Conservation (phyloP, 345 rosid species). For the Isatis tinctoria region DNA sequence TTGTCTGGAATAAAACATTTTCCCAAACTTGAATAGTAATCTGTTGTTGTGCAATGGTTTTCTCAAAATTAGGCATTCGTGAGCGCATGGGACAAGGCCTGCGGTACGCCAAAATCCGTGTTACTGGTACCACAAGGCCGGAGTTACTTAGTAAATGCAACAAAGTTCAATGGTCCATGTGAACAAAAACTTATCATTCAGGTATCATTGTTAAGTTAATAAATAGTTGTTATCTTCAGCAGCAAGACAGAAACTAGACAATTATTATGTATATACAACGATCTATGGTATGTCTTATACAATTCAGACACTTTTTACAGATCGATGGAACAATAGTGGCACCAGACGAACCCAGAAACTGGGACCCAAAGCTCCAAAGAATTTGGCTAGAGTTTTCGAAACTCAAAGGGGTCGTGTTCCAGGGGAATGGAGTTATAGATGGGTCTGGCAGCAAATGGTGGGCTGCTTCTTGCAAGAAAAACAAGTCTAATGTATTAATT, state of each 20-base stretch:
- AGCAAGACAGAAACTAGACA: not conserved
- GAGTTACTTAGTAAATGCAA: constrained; percentile 77
- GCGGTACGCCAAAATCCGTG: constrained; percentile 57
- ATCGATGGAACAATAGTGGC: constrained; percentile 94
- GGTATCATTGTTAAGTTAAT: constrained; percentile 36
- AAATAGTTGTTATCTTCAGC: not conserved
- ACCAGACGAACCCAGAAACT: constrained; percentile 76
- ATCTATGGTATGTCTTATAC: not conserved
- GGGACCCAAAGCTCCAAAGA: constrained; percentile 70
- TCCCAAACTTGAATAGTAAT: constrained; percentile 3
- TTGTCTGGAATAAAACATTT: not conserved
- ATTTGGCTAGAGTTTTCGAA: constrained; percentile 87
- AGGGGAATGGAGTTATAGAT: constrained; percentile 85
- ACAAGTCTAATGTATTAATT: constrained; percentile 65
- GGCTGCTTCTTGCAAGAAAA: constrained; percentile 96
- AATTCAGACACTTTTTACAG: constrained; percentile 34
- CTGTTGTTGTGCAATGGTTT: not conserved
- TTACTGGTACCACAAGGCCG: constrained; percentile 77
- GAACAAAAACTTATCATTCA: constrained; percentile 67
- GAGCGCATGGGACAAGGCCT: constrained; percentile 78
- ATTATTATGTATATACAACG: not conserved
- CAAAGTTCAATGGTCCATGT: constrained; percentile 89
- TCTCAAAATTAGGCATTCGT: constrained; percentile 59
- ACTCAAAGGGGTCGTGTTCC: constrained; percentile 67
- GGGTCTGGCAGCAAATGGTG: constrained; percentile 99